Evolutionary conservation across 2,329 filamentous ascomycete genomes (phyloP), one percentile per base, ranked within the genome.

Genomic region (Fusarium sp.): DNA sequence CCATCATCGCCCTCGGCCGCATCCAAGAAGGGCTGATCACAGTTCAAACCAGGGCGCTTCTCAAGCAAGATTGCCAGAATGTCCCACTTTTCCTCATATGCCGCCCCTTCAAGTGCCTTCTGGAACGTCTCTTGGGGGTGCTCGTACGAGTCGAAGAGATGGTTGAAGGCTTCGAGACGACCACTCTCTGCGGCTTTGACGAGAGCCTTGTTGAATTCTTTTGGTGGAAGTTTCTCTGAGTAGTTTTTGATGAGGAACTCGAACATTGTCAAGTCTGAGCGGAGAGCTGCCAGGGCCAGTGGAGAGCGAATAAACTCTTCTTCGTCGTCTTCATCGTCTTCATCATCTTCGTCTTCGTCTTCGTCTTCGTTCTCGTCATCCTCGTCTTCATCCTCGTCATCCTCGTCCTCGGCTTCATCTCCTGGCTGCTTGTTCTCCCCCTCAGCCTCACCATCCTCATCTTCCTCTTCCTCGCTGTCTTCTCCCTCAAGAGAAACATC

Each of bases 231-330:
- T 59, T 82, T 83, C 11, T 83, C 80, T 0, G 81, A 79, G 62
- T 85, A 86, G n/a, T 81, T 79, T 11, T 82, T 73, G 16, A 85
- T 79, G 1, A 86, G 75, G 54, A 84, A 85, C 11, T 85, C 81
- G 42, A 86, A 84, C 79, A 85, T 85, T 3, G 82, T 78, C 6
- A 81, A 62, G 42, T 86, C 83, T 0, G 83, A 81, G 11, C 84
- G 71, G 14, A 80, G 71, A 2, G 83, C 84, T 10, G 84, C 83
- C 4, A 84, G 65, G 7, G 83, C 82, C 7, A 86, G 68, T 1
- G 84, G 84, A 0, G 82, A 78, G 6, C 77, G 71, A 22, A 82
- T 65, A 1, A 68, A 10, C 6, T 75, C 69, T 3, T 66, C 73
- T 1, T 75, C 71, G 0, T 66, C 66, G 1, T 66, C 66, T 1